These are phyloP conservation scores for Aureobasidium sp. DNA, from an alignment of 2,329 filamentous ascomycete species.

Conservation along the genomic window DNA sequence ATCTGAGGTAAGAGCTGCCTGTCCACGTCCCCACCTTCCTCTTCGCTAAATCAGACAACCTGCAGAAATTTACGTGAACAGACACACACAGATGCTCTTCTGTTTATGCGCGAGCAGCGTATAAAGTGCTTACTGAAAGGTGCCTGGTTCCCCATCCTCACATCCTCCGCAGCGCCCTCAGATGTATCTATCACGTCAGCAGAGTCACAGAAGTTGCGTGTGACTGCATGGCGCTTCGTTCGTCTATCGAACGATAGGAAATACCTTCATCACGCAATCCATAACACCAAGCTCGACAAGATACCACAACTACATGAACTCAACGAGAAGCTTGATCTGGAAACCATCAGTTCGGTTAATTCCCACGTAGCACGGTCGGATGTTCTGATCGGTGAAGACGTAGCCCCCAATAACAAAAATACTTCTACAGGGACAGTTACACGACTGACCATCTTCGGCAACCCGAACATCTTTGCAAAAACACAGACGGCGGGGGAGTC, in stretches of 20 bases:
- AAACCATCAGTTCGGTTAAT: slow-evolving; percentile 82
- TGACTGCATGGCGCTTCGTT: slow-evolving; percentile 69
- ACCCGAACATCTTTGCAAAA: not conserved
- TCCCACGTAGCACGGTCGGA: slow-evolving; percentile 52
- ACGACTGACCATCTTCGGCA: slow-evolving; percentile 12
- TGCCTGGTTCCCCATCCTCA: slow-evolving; percentile 68
- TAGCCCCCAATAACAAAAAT: not conserved
- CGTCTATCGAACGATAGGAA: slow-evolving; percentile 85
- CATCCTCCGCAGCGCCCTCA: slow-evolving; percentile 38
- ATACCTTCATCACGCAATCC: slow-evolving; percentile 85
- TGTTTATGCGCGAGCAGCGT: slow-evolving; percentile 96
- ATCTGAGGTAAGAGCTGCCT: slow-evolving; percentile 51
- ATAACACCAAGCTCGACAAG: slow-evolving; percentile 53
- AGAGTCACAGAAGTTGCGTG: slow-evolving; percentile 34
- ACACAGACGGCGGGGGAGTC: slow-evolving; percentile 45
- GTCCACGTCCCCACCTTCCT: not conserved
- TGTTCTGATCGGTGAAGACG: not conserved
- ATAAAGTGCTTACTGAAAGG: slow-evolving; percentile 83
- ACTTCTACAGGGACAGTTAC: slow-evolving; percentile 13
- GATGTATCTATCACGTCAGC: slow-evolving; percentile 28
- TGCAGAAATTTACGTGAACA: slow-evolving; percentile 78
- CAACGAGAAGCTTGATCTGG: slow-evolving; percentile 76
- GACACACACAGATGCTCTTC: slow-evolving; percentile 80
- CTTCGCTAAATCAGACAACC: not conserved
- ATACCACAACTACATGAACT: slow-evolving; percentile 68